Conservation (phyloP, 208 protist species). For the Vickermania ingenoplastis region DNA sequence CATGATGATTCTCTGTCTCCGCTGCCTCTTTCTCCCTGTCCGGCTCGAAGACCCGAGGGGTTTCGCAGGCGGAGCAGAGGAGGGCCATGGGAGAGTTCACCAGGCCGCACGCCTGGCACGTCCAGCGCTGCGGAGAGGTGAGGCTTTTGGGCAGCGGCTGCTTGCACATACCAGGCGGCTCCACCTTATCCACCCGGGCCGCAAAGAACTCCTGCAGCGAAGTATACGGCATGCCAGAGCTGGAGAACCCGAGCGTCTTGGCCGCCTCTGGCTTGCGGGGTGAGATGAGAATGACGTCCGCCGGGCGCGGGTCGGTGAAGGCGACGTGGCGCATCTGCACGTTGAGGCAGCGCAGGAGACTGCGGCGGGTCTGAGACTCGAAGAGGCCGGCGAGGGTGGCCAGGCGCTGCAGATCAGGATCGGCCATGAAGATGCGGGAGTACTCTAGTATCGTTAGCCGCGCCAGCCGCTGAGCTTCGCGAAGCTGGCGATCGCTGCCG, state of each 20-base stretch:
- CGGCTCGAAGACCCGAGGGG: constrained; percentile 5
- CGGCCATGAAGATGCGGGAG: constrained; percentile 78
- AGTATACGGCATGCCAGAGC: not conserved
- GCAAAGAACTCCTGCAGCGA: not conserved
- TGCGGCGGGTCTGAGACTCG: constrained; percentile 56
- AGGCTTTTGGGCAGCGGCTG: constrained; percentile 6
- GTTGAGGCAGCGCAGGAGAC: constrained; percentile 69
- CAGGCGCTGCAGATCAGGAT: constrained; percentile 41
- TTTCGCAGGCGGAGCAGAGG: constrained; percentile 56
- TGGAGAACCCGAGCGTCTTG: constrained; percentile 4
- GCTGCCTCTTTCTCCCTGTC: not conserved
- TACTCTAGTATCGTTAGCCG: constrained; percentile 78
- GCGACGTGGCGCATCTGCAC: constrained; percentile 49
- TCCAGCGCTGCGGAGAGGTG: constrained; percentile 35
- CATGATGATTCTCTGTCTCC: no score
- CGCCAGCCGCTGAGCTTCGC: constrained; percentile 45
- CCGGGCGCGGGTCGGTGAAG: constrained; percentile 38
- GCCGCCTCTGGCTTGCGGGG: constrained; percentile 24
- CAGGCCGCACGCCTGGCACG: constrained; percentile 65
- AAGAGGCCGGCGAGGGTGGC: constrained; percentile 34
- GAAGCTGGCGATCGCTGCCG: constrained; percentile 30
- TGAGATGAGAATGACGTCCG: constrained; percentile 64
- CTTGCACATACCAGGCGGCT: constrained; percentile 15
- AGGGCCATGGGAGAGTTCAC: constrained; percentile 40
- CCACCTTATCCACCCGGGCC: not conserved